Evolutionary conservation across 345 rosid species (phyloP).

Genomic region (Gossypioides kirkii): DNA sequence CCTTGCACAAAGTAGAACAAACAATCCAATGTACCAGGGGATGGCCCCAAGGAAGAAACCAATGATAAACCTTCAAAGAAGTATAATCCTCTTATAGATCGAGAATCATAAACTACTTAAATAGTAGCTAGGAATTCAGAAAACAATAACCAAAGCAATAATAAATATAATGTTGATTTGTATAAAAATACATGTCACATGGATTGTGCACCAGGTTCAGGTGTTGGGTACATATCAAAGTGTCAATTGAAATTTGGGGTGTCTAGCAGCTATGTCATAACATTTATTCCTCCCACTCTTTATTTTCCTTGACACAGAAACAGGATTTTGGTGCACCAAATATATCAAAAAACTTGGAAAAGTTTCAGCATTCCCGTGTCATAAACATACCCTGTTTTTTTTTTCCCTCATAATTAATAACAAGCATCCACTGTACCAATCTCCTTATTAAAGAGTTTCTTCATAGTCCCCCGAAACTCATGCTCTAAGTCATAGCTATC

Average conservation of each 20-base stretch:
- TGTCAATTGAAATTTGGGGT: background rate
- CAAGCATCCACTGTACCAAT: too few relatives aligned
- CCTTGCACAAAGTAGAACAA: slow-evolving; percentile 56
- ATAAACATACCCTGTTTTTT: too few relatives aligned
- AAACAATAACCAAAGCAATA: background rate
- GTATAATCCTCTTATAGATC: slow-evolving; percentile 12
- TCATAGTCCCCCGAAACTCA: too few relatives aligned
- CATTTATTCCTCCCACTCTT: too few relatives aligned
- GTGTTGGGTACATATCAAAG: background rate
- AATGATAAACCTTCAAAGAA: slow-evolving; percentile 56
- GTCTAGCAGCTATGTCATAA: background rate
- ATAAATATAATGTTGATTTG: background rate
- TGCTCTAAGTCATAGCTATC: too few relatives aligned
- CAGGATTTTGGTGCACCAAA: background rate
- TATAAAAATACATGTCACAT: background rate
- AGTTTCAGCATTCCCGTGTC: too few relatives aligned
- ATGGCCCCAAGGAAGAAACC: slow-evolving; percentile 84
- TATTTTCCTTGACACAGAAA: too few relatives aligned
- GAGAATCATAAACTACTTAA: slow-evolving; percentile 3
- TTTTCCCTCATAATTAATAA: too few relatives aligned
- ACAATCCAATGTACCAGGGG: slow-evolving; percentile 84
- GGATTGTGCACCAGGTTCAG: background rate
- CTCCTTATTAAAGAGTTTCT: too few relatives aligned
- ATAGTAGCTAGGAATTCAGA: background rate
- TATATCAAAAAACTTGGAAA: background rate